Evolutionary conservation across 805 yeast genomes (phyloP), one percentile per base, ranked within the genome.

Genomic region (Helenozyma baotianmanensis): DNA sequence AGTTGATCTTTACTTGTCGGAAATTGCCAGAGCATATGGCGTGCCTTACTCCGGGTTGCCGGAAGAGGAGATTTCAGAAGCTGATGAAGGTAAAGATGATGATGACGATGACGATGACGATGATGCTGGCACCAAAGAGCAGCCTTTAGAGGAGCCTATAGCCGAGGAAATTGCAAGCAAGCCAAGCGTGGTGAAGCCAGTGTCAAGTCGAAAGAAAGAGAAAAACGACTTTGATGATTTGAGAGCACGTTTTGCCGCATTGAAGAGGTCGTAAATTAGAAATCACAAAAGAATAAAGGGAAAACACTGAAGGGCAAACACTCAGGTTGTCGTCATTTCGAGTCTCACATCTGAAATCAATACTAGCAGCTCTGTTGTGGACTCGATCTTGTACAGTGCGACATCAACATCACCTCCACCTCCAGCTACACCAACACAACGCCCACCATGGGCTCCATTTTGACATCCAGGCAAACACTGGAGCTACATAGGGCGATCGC

Each of bases 21-120:
- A 87, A 50, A 87, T 87, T 40, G 95, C 95, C 1, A 68, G 68
- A 32, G 83, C 95, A 0, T 87, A 88, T 50, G 70, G 72, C 14
- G 92, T 80, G 0, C 82, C 87, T 1, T 88, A 77, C 48, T 77
- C 85, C 21, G 80, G 77, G 10, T 53, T 78, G 36, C n/a, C n/a
- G n/a, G 55, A 45, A 4, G 43, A 41, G 14, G 51, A 53, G n/a
- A 56, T 50, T 6, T 46, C 33, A n/a, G 47, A 33, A 10, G 38
- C 16, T 6, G 43, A 43, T 9, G 50, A 53, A 9, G 55, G 51
- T 17, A 51, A 47, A 3, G 58, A 50, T 9, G 48, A 48, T 3
- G 57, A 42, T 21, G 57, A 42, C 9, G 60, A 48, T 16, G 65
- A 54, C 11, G 66, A 57, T 13, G 66, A 54, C 15, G 39, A 30